Conservation (phyloP, 768 basidiomycete genomes). For the Leccinellum luteum region DNA sequence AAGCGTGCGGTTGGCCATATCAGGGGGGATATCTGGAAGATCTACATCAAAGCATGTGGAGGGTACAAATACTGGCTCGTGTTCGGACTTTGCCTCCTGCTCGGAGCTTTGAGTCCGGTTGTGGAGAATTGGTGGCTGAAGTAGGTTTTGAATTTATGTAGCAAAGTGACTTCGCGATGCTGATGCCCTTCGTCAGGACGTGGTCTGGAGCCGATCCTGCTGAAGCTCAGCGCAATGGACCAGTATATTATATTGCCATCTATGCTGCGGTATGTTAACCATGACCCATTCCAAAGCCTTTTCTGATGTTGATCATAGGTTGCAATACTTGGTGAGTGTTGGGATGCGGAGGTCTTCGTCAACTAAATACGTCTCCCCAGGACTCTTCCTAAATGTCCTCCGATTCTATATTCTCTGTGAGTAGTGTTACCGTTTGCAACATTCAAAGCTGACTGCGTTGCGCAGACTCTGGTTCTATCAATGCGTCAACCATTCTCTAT, state of each 20-base stretch:
- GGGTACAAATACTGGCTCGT: slow-evolving; percentile 53
- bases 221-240: slow-evolving; percentile 40
- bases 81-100: slow-evolving; percentile 49
- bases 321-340: slow-evolving; percentile 33
- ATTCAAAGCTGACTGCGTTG: slow-evolving; percentile 5
- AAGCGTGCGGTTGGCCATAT: slow-evolving; percentile 72
- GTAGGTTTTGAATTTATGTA: slow-evolving; percentile 25
- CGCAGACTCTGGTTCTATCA: slow-evolving; percentile 73
- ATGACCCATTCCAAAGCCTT: not conserved
- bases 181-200: slow-evolving; percentile 35
- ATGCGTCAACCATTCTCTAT: slow-evolving; percentile 76
- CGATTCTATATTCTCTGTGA: slow-evolving; percentile 73
- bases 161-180: slow-evolving; percentile 4
- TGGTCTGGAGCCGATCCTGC: slow-evolving; percentile 56
- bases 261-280: slow-evolving; percentile 58
- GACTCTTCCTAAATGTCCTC: slow-evolving; percentile 55
- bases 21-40: slow-evolving; percentile 60
- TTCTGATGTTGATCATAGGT: slow-evolving; percentile 33
- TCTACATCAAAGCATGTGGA: slow-evolving; percentile 53
- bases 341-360: not conserved
- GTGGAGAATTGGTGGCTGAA: slow-evolving; percentile 72
- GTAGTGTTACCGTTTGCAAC: slow-evolving; percentile 17
- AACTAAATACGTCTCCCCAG: slow-evolving; percentile 30
- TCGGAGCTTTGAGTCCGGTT: slow-evolving; percentile 64
- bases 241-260: slow-evolving; percentile 48